phyloP scores from a whole-genome alignment of 805 yeast genomes.

The Cyberlindnera euphorbiae region DNA sequence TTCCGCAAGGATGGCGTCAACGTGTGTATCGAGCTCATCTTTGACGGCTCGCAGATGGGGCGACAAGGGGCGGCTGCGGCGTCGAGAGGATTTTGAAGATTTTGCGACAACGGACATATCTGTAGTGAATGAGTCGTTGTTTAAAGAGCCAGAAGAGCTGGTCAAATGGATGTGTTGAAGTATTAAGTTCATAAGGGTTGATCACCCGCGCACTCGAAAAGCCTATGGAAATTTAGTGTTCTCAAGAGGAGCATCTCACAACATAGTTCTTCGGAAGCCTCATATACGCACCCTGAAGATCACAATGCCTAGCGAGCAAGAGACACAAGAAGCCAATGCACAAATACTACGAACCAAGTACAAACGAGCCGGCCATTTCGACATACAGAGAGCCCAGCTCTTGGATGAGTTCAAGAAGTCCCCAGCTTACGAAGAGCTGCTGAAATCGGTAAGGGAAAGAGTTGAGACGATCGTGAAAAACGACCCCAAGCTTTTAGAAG shows the following conservation, averaged over 20 bases:
- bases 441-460: conserved; percentile 10
- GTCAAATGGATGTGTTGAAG: no score
- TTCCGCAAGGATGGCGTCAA: conserved; percentile 3
- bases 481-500: conserved; percentile 22
- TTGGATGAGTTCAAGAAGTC: conserved; percentile 16
- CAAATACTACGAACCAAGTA: conserved; percentile 12
- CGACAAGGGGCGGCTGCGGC: conserved; percentile 6
- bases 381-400: conserved; percentile 14
- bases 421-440: conserved; percentile 13
- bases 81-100: not conserved
- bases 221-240: no score
- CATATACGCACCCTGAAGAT: no score
- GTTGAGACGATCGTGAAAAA: conserved; percentile 14
- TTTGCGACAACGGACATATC: not conserved
- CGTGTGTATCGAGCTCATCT: conserved; percentile 4
- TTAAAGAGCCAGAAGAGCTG: no score
- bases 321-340: conserved; percentile 2
- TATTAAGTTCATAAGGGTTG: no score
- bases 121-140: not conserved
- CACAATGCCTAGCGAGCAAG: not conserved
- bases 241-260: no score
- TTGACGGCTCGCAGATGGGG: conserved; percentile 5
- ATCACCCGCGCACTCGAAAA: no score
- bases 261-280: no score
- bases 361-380: conserved; percentile 10